Percentiles rank a stretch among this genome's conserved stretches.
Evolutionary conservation across 371 early-diverging fungal genomes (phyloP).

Genomic region (Zychaea mexicana): DNA sequence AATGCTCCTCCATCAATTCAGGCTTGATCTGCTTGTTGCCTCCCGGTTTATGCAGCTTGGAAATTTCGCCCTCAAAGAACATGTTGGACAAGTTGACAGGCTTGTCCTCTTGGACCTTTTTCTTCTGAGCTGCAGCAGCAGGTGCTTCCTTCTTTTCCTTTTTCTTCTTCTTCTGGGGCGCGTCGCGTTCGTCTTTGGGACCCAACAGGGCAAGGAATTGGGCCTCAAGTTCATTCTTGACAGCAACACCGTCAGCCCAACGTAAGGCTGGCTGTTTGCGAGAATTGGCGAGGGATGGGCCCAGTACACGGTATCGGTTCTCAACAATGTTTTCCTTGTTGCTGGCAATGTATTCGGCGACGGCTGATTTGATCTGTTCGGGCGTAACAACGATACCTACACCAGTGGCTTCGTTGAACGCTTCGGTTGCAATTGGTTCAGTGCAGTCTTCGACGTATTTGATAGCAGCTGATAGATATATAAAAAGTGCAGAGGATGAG

Average conservation of each 20-base stretch:
- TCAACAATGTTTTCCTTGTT: constrained; percentile 72
- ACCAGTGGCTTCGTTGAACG: constrained; percentile 85
- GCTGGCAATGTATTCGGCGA: constrained; percentile 61
- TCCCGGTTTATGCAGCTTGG: constrained; percentile 95
- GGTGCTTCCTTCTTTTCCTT: constrained; percentile 44
- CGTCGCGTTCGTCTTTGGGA: constrained; percentile 95
- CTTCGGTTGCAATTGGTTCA: constrained; percentile 58
- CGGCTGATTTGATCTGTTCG: constrained; percentile 60
- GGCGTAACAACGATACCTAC: constrained; percentile 87
- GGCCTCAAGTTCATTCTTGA: constrained; percentile 88
- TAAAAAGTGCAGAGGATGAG: background rate
- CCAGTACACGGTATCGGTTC: constrained; percentile 85
- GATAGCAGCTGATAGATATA: constrained; percentile 74
- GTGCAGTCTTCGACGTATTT: constrained; percentile 74
- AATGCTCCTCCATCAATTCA: constrained; percentile 90
- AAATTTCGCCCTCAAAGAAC: constrained; percentile 92
- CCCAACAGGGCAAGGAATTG: constrained; percentile 85
- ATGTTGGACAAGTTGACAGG: constrained; percentile 43
- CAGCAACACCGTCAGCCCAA: constrained; percentile 89
- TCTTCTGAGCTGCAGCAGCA: constrained; percentile 24
- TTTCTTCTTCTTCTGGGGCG: constrained; percentile 71
- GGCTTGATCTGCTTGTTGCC: constrained; percentile 97
- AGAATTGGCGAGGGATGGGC: constrained; percentile 73
- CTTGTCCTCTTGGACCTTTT: constrained; percentile 44
- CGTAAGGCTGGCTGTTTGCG: constrained; percentile 70